Conservation (phyloP, 2,329 filamentous ascomycete genomes). For the Stagonosporopsis tanaceti region DNA sequence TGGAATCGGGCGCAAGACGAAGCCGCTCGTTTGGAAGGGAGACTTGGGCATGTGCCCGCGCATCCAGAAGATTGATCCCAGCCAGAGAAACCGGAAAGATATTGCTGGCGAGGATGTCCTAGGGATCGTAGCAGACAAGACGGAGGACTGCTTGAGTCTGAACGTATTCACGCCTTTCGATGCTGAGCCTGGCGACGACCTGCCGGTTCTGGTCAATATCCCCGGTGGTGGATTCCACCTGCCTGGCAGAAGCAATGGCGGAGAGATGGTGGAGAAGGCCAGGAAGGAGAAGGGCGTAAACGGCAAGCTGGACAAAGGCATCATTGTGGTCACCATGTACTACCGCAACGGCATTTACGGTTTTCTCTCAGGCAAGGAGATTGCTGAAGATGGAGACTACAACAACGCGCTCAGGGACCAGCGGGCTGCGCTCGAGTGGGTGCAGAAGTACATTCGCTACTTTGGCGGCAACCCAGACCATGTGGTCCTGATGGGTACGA, state of each 20-base stretch:
- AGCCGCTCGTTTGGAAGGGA: conserved; percentile 40
- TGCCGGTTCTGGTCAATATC: conserved; percentile 55
- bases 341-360: conserved; percentile 54
- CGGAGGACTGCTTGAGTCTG: conserved; percentile 55
- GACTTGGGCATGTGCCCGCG: conserved; percentile 45
- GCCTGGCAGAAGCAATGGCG: conserved; percentile 42
- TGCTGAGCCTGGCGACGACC: conserved; percentile 42
- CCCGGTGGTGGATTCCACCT: conserved; percentile 56
- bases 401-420: conserved; percentile 50
- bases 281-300: conserved; percentile 35
- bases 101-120: conserved; percentile 37
- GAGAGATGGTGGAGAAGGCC: conserved; percentile 43
- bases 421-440: conserved; percentile 51
- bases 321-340: conserved; percentile 45
- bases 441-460: conserved; percentile 53
- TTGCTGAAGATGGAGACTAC: conserved; percentile 48
- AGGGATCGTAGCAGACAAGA: conserved; percentile 36
- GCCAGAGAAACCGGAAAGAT: conserved; percentile 35
- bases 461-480: conserved; percentile 57
- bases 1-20: conserved; percentile 30
- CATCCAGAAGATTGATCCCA: conserved; percentile 45
- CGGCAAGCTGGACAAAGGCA: conserved; percentile 43
- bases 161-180: conserved; percentile 46
- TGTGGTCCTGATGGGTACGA: conserved; percentile 55
- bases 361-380: conserved; percentile 54